Evolutionary conservation across 306 rosid genomes (phyloP), one percentile per base, ranked within the genome.

Genomic region (Cucurbita argyrosperma): DNA sequence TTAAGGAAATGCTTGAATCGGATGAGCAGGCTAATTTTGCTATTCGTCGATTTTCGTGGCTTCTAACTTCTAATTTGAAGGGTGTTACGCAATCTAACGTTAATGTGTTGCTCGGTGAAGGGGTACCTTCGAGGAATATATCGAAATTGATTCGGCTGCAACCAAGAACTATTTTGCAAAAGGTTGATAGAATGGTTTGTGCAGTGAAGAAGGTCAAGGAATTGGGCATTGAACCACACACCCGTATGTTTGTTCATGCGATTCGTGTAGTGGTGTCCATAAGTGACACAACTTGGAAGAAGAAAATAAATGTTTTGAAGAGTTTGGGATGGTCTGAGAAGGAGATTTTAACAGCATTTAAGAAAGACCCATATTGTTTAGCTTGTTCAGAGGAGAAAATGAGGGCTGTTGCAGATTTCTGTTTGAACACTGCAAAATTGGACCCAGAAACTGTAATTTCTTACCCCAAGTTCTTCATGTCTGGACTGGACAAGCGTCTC

Each of bases 271-370:
- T 42, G 57, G 4, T 76, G 43, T 76, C 74, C 11, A 15, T 66
- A 74, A 76, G 30, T 8, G 79, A 76, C 19, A 23, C 79, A 26
- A 67, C 39, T 23, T 66, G 74, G 79, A 66, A 30, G 16, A 76
- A 50, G 35, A 78, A 78, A 72, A 7, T 78, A 5, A 38, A 51
- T 10, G 53, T 61, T 43, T 72, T 72, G 21, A 72, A 78, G 77
- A 72, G 77, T 42, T 78, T 71, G 26, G 81, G 81, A 19, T 78
- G 77, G 77, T 72, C 81, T 4, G 81, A 78, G 23, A 23, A 72
- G 11, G 77, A 50, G 6, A 43, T 78, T 72, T 43, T 50, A 8
- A 21, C 2, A 12, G 61, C 66, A 11, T 71, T 72, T 7, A 67
- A 66, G 57, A 52, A 16, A 52, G 38, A 42, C 9, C 79, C 79